phyloP scores from a whole-genome alignment of 73 alveolate species.

The Paramecium bursaria region DNA sequence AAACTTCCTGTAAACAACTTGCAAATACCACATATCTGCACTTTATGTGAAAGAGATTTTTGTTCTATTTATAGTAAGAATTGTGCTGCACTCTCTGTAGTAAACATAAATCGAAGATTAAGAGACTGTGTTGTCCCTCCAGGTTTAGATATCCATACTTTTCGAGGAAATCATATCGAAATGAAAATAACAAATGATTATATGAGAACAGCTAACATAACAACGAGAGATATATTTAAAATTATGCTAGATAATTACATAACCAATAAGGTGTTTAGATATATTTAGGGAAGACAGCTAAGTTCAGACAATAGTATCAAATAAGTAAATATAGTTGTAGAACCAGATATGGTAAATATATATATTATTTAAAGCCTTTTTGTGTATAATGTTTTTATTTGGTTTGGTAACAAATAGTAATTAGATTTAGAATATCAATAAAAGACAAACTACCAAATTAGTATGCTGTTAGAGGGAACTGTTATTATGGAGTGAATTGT shows the following conservation, averaged over 20 bases:
- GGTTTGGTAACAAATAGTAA: slow-evolving; percentile 74
- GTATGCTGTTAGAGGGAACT: slow-evolving; percentile 66
- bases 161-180: slow-evolving; percentile 44
- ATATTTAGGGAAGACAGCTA: neutral
- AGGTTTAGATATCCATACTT: slow-evolving; percentile 15
- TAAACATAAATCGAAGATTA: neutral
- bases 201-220: slow-evolving; percentile 1
- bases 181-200: slow-evolving; percentile 10
- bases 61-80: slow-evolving; percentile 27
- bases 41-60: slow-evolving; percentile 18
- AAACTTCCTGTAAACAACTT: neutral
- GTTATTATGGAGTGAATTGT: slow-evolving; percentile 82
- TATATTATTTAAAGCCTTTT: slow-evolving; percentile 35
- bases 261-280: slow-evolving; percentile 2
- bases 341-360: slow-evolving; percentile 1
- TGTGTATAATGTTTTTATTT: slow-evolving; percentile 68
- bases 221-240: neutral
- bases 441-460: slow-evolving; percentile 67
- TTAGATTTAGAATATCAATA: slow-evolving; percentile 71
- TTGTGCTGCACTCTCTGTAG: neutral
- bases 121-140: neutral
- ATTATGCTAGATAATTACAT: slow-evolving; percentile 30
- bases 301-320: neutral
- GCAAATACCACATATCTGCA: neutral
- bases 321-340: neutral